Conservation (phyloP, 768 basidiomycete species). For the Guyanaporus albipodus region DNA sequence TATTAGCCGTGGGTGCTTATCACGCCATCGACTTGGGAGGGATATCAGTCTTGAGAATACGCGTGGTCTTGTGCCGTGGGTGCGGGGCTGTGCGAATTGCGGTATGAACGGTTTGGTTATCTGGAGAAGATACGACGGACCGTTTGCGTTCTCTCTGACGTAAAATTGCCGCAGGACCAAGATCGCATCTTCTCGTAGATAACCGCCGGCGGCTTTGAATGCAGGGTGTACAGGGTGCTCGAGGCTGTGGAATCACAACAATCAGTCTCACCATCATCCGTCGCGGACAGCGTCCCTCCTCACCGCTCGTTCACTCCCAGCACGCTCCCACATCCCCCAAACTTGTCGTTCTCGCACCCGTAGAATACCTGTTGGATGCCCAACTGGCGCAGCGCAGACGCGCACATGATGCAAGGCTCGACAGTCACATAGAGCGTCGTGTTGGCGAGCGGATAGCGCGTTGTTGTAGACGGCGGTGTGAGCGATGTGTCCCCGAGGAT, state of each 20-base stretch:
- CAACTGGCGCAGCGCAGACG: conserved; percentile 89
- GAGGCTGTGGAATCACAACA: conserved; percentile 41
- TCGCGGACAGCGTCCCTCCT: conserved; percentile 24
- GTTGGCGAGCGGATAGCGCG: conserved; percentile 60
- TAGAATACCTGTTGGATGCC: conserved; percentile 89
- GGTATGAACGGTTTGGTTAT: conserved; percentile 10
- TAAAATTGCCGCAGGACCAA: conserved; percentile 85
- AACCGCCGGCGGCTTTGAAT: conserved; percentile 74
- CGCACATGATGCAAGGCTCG: conserved; percentile 99
- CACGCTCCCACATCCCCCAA: conserved; percentile 96
- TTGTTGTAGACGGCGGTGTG: conserved; percentile 41
- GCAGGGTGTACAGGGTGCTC: conserved; percentile 68
- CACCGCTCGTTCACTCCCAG: conserved; percentile 79
- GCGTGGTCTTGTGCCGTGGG: conserved; percentile 83
- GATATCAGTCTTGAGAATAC: conserved; percentile 84
- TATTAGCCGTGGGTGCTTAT: background rate
- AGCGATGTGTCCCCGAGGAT: conserved; percentile 64
- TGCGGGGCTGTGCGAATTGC: conserved; percentile 60
- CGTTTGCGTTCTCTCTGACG: conserved; percentile 89
- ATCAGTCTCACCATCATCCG: background rate
- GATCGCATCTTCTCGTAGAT: conserved; percentile 78
- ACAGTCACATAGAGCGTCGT: conserved; percentile 97
- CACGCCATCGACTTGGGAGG: conserved; percentile 8
- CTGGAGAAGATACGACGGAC: conserved; percentile 39
- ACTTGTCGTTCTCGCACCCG: conserved; percentile 93